Evolutionary conservation across 2,329 filamentous ascomycete genomes (phyloP), one percentile per base, ranked within the genome.

Genomic region (Chalaropsis ovoidea): DNA sequence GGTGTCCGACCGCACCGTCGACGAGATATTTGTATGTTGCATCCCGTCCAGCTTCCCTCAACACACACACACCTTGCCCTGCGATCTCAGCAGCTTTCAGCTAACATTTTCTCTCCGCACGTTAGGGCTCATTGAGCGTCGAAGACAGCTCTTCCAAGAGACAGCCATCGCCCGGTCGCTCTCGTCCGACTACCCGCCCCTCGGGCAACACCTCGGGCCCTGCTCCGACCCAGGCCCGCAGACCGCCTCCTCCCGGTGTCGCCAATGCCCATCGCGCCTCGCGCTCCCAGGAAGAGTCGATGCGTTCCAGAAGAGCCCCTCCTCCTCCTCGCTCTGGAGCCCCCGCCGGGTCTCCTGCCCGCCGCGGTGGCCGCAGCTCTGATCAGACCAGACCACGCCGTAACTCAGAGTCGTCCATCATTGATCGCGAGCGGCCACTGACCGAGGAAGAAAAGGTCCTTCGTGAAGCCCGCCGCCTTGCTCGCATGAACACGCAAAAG

Each of bases 361-460:
- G 80, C 58, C 81, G 81, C 67, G 76, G 72, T 63, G 72, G 72
- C 68, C 76, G 75, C 65, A 69, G 27, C 47, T 66, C 73, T 7
- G 77, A 78, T 58, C 76, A 80, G 66, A 82, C 86, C 22, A 63
- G 47, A 47, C 80, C 82, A 19, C 83, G 88, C 70, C 84, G 89
- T 70, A 91, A 92, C 74, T 93, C 89, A 2, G 89, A 93, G 67
- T 90, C 88, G 0, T 93, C 89, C 0, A 77, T 89, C 58, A 77
- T 86, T 71, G 86, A 84, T 35, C 76, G 78, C 63, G 76, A 84
- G 70, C 84, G 81, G 72, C 80, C 81, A 4, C 75, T 86, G 66
- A 82, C 82, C 54, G 81, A 86, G 27, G 82, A 84, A 70, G 79
- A 81, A 75, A 82, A 76, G 71, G 85, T 82, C 70, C 63, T 65